These are phyloP conservation scores for Apophysomyces variabilis DNA, from an alignment of 371 early-diverging fungal genomes.

Conservation along the genomic window DNA sequence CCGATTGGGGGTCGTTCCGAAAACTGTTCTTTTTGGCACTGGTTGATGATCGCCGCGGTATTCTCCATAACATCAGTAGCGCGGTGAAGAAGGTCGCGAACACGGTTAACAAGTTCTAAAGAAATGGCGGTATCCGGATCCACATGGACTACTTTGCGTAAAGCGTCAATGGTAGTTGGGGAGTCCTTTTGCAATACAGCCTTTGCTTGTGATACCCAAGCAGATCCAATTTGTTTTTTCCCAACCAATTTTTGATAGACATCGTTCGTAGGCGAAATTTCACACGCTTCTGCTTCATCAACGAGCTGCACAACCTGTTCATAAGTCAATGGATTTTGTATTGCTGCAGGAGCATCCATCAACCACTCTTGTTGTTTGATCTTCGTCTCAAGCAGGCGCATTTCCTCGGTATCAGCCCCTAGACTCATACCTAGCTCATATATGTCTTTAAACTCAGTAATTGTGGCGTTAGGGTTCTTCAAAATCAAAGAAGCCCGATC, in stretches of 20 bases:
- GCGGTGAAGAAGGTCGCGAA: conserved; percentile 16
- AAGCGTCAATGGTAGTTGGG: conserved; percentile 4
- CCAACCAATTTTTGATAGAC: conserved; percentile 10
- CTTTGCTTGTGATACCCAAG: conserved; percentile 22
- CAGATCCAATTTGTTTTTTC: conserved; percentile 8
- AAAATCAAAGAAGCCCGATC: conserved; percentile 10
- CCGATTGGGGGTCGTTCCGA: conserved; percentile 14
- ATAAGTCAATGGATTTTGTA: conserved; percentile 9
- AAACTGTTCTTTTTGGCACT: conserved; percentile 6
- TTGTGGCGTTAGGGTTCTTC: not conserved
- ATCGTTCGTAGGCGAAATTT: conserved; percentile 7
- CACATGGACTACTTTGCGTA: conserved; percentile 14
- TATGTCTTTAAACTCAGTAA: conserved; percentile 11
- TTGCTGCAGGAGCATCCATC: conserved; percentile 12
- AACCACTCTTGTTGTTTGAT: conserved; percentile 21
- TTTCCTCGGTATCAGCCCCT: conserved; percentile 25
- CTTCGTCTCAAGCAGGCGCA: conserved; percentile 14
- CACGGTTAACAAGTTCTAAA: conserved; percentile 14
- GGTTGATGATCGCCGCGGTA: not conserved
- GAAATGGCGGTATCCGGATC: conserved; percentile 17
- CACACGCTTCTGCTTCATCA: conserved; percentile 16
- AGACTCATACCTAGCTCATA: conserved; percentile 15
- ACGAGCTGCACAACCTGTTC: conserved; percentile 14
- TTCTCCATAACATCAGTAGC: conserved; percentile 14
- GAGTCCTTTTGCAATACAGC: not conserved